Base-by-base conservation (phyloP, 164 flowering plant genomes). In the Tetracentron sinense region DNA sequence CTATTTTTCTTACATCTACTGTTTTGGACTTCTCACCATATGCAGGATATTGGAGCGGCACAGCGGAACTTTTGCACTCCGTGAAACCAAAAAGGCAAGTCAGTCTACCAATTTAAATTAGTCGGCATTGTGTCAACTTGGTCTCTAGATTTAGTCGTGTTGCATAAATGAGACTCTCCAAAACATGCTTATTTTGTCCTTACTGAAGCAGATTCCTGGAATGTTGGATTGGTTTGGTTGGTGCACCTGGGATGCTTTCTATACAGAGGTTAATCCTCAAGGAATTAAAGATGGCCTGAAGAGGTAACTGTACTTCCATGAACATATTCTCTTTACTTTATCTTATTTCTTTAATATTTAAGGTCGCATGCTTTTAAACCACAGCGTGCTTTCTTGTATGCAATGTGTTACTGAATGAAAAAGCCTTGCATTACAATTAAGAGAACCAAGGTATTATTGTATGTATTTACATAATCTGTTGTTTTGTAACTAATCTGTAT, bases 171-270 rank as follows among this genome's bases (percentile, higher is more conserved):
- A 53, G 48, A 33, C 7, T 6, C 26, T 30, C 29, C 17, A 12
- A 46, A 54, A 38, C 21, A 27, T 26, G 16, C 48, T 26, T 49
- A 25, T 14, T 63, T 57, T 61, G 42, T 58, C 66, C 27, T 62
- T 57, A 28, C 12, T 60, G 26, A 62, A 77, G 68, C 82, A 83
- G 88, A 72, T 79, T 82, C 92, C 88, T 23, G 92, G 80, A 74
- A 86, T 82, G 70, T 61, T 87, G 27, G 86, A 86, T 56, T 84
- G 81, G 74, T 88, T 88, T 73, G 94, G 90, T 56, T 88, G 90
- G 94, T 88, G 94, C 76, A 88, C 90, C 7, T 85, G 90, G 90
- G 94, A 85, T 79, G 94, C 90, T 26, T 88, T 88, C 60, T 88
- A 85, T 66, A 54, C 50, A 5, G 72, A 75, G 0, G 89, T 88